Conservation (phyloP, 2,329 filamentous ascomycete genomes). For the Aureobasidium sp. region DNA sequence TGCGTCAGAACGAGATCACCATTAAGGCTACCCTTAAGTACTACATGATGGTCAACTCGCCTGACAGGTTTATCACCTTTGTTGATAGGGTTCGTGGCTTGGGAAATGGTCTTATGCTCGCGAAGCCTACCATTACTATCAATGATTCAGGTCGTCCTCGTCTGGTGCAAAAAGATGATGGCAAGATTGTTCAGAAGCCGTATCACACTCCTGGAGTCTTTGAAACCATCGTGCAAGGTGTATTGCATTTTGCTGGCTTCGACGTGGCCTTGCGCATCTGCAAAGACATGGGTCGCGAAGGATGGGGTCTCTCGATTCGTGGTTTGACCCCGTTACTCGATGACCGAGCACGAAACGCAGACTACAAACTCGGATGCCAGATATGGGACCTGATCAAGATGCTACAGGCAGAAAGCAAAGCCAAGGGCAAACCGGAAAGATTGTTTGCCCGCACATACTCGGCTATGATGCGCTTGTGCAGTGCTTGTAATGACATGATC, state of each 20-base stretch:
- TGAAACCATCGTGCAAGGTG: slow-evolving; percentile 34
- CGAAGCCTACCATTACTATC: slow-evolving; percentile 32
- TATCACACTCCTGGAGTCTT: slow-evolving; percentile 40
- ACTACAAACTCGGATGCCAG: slow-evolving; percentile 32
- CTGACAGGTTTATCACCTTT: slow-evolving; percentile 31
- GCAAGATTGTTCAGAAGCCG: slow-evolving; percentile 36
- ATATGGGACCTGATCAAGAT: slow-evolving; percentile 38
- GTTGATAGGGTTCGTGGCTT: slow-evolving; percentile 37
- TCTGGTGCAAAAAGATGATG: slow-evolving; percentile 7
- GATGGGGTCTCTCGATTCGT: slow-evolving; percentile 38
- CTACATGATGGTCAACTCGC: slow-evolving; percentile 29
- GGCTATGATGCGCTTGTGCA: slow-evolving; percentile 23
- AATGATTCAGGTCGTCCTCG: slow-evolving; percentile 19
- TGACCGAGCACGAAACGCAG: slow-evolving; percentile 33
- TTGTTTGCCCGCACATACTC: slow-evolving; percentile 19
- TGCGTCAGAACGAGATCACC: slow-evolving; percentile 41
- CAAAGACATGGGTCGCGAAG: slow-evolving; percentile 36
- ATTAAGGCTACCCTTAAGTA: slow-evolving; percentile 35
- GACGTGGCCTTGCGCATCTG: slow-evolving; percentile 37
- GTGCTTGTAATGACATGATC: slow-evolving; percentile 14
- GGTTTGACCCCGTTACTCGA: slow-evolving; percentile 34
- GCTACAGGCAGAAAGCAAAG: slow-evolving; percentile 16
- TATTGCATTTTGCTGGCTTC: slow-evolving; percentile 39
- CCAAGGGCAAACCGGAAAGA: slow-evolving; percentile 12
- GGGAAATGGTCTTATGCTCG: slow-evolving; percentile 33